Conservation (phyloP, 2,329 filamentous ascomycete genomes). For the Monilinia vaccinii-corymbosi region DNA sequence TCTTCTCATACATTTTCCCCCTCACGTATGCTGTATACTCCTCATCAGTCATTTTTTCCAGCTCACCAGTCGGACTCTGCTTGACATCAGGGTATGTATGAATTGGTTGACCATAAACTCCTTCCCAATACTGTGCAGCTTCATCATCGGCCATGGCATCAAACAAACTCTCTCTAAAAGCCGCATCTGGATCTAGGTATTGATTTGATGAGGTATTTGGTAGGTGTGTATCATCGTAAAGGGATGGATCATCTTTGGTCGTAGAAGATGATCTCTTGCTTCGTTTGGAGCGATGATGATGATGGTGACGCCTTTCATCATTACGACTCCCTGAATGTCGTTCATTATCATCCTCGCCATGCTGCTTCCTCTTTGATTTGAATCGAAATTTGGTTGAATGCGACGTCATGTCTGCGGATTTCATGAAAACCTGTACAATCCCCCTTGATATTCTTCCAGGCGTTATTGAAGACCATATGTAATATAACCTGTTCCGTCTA, state of each 20-base stretch:
- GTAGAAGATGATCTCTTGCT: constrained; percentile 19
- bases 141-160: constrained; percentile 97
- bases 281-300: constrained; percentile 25
- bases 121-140: constrained; percentile 89
- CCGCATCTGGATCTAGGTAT: constrained; percentile 55
- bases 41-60: constrained; percentile 86
- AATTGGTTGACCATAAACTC: constrained; percentile 92
- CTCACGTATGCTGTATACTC: constrained; percentile 84
- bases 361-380: constrained; percentile 23
- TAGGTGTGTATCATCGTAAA: constrained; percentile 33
- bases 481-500: neutral
- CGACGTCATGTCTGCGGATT: constrained; percentile 9
- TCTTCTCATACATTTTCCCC: constrained; percentile 91
- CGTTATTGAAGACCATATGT: neutral
- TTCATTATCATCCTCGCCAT: constrained; percentile 9
- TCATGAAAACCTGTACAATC: neutral
- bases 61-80: constrained; percentile 39
- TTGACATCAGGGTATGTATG: constrained; percentile 58
- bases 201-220: constrained; percentile 31
- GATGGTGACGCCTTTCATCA: constrained; percentile 17
- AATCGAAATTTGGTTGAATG: constrained; percentile 25
- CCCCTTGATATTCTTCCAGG: neutral
- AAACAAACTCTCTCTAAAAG: constrained; percentile 90
- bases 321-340: constrained; percentile 11
- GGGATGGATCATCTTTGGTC: constrained; percentile 27